Evolutionary conservation across 2,329 filamentous ascomycete species (phyloP), one percentile per base, ranked within the genome.

Genomic region (Lecanicillium sp.): DNA sequence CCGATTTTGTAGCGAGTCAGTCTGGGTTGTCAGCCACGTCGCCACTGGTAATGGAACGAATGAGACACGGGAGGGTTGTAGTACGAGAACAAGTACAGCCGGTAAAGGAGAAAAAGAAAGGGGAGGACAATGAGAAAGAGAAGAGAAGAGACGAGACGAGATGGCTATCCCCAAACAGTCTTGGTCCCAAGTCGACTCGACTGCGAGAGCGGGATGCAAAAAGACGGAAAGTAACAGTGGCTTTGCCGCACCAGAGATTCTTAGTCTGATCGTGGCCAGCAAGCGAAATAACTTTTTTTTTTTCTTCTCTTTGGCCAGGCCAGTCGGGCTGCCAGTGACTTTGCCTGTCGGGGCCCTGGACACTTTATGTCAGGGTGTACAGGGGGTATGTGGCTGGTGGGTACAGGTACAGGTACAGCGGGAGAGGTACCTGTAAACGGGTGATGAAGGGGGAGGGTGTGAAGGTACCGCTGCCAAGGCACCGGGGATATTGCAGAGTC

Each of bases 1-100:
- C 24, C 45, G 45, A 35, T 21, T 48, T 48, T 48, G n/a, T 48
- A 35, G 37, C 45, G 45, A 48, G 45, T 48, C 45, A 48, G 45
- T 40, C 30, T 27, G 29, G 45, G 45, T 48, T 36, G 45, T 48
- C 45, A 41, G 45, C 45, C 45, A 48, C 29, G 37, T 48, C 44
- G 44, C 44, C 45, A 48, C 45, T 41, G 33, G 20, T 39, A 15
- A 19, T 21, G 33, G 44, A 19, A 21, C 30, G 30, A 44, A 44
- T 44, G 41, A 44, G 41, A 44, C 41, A 45, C 33, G 33, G 26
- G n/a, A n/a, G n/a, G n/a, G n/a, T n/a, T n/a, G n/a, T n/a, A 21
- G 32, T 26, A n/a, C 32, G 20, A 30, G 4, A 29, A 21, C n/a
- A 45, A 12, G 41, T 12, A 17, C 15, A 32, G 30, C 7, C 7